These are phyloP conservation scores for Hypoxylon crocopeplum DNA, from an alignment of 495 filamentous ascomycete species.

Conservation along the genomic window DNA sequence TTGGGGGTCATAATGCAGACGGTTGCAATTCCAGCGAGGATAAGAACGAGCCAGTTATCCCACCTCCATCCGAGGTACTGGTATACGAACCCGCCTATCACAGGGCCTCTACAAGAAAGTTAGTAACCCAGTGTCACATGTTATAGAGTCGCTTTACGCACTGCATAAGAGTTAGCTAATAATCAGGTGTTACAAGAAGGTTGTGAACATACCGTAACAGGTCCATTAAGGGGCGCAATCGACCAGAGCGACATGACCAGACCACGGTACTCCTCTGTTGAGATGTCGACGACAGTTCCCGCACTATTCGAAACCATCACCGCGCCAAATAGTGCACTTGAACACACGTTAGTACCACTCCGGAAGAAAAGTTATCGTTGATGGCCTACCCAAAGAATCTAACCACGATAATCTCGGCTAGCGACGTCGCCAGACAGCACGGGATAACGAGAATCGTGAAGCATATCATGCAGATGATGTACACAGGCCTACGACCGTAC, in stretches of 20 bases:
- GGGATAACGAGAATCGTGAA: constrained; percentile 75
- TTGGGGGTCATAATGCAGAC: constrained; percentile 60
- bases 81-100: constrained; percentile 79
- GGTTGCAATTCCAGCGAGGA: constrained; percentile 65
- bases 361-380: neutral
- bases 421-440: constrained; percentile 69
- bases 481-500: constrained; percentile 78
- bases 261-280: constrained; percentile 70
- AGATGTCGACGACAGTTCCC: constrained; percentile 83
- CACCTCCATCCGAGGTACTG: constrained; percentile 85
- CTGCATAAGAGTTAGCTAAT: too few species aligned
- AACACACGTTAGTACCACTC: constrained; percentile 16
- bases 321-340: constrained; percentile 73
- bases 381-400: constrained; percentile 70
- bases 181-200: too few species aligned
- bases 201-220: too few species aligned
- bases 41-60: constrained; percentile 85
- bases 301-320: constrained; percentile 83
- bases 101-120: too few species aligned
- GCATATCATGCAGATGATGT: constrained; percentile 65
- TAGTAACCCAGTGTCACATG: too few species aligned
- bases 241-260: constrained; percentile 77
- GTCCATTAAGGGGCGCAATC: constrained; percentile 81
- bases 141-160: too few species aligned
- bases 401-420: constrained; percentile 69